These are phyloP conservation scores for Pseudogymnoascus sp. DNA, from an alignment of 2,329 filamentous ascomycete species.

Conservation along the genomic window DNA sequence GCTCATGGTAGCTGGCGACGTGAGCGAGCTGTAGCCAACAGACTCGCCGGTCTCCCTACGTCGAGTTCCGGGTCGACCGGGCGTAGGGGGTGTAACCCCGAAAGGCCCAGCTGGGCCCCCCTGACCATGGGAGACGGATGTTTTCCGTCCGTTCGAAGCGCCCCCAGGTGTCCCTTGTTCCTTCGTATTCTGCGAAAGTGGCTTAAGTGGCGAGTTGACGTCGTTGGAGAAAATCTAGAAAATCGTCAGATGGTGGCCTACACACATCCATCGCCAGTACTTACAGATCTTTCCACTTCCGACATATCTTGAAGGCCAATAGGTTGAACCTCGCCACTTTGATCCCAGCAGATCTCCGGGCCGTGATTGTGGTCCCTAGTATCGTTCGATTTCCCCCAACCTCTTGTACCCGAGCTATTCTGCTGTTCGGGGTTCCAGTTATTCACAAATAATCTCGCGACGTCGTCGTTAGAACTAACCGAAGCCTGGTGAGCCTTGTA, in stretches of 20 bases:
- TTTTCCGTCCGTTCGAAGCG: constrained; percentile 63
- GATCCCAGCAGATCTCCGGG: constrained; percentile 89
- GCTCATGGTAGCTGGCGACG: constrained; percentile 52
- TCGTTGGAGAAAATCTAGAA: constrained; percentile 69
- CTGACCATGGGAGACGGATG: constrained; percentile 63
- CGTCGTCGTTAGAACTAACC: constrained; percentile 45
- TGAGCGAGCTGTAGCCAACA: constrained; percentile 51
- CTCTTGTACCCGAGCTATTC: constrained; percentile 52
- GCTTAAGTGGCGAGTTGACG: constrained; percentile 90
- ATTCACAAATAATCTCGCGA: constrained; percentile 61
- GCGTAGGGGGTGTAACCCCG: constrained; percentile 64
- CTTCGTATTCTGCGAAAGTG: constrained; percentile 59
- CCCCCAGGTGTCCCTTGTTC: constrained; percentile 48
- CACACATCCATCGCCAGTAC: constrained; percentile 23
- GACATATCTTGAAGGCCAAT: constrained; percentile 65
- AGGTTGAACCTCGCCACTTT: constrained; percentile 59
- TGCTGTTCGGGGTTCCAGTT: constrained; percentile 71
- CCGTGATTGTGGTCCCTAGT: constrained; percentile 65
- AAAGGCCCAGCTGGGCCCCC: constrained; percentile 51
- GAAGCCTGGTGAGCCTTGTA: constrained; percentile 50
- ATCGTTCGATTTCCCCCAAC: constrained; percentile 72
- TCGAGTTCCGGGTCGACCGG: constrained; percentile 63
- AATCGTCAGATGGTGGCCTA: constrained; percentile 18
- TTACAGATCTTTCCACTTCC: constrained; percentile 50
- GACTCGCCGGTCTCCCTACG: constrained; percentile 73